These are phyloP conservation scores for Monilinia fructigena DNA, from an alignment of 2,329 filamentous ascomycete species.

Conservation along the genomic window DNA sequence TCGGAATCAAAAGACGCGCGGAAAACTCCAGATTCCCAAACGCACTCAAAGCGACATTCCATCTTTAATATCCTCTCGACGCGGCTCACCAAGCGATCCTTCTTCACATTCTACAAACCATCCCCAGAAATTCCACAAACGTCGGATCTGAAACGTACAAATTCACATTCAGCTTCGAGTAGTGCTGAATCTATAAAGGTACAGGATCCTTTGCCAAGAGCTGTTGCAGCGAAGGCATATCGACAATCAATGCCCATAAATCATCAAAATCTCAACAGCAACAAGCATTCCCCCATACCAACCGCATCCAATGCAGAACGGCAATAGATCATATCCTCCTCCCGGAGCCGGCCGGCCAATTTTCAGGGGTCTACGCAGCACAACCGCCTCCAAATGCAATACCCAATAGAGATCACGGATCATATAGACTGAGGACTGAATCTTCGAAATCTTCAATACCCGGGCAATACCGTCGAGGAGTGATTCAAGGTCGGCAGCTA, in stretches of 20 bases:
- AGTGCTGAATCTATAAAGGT: conserved; percentile 37
- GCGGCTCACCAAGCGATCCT: conserved; percentile 33
- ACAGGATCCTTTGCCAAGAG: conserved; percentile 33
- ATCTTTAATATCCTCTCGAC: conserved; percentile 42
- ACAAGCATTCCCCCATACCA: conserved; percentile 45
- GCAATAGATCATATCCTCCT: conserved; percentile 41
- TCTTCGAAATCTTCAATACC: conserved; percentile 57
- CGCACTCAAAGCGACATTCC: conserved; percentile 39
- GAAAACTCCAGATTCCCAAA: conserved; percentile 36
- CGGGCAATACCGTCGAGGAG: conserved; percentile 52
- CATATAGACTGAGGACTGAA: conserved; percentile 58
- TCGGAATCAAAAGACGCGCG: conserved; percentile 33
- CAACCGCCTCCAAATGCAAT: conserved; percentile 44
- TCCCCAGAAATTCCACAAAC: conserved; percentile 26
- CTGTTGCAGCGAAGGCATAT: conserved; percentile 40
- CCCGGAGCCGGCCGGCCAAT: conserved; percentile 44
- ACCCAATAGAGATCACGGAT: conserved; percentile 42
- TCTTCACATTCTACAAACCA: conserved; percentile 25
- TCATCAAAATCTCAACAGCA: conserved; percentile 47
- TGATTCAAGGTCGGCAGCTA: conserved; percentile 58
- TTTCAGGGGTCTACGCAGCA: conserved; percentile 47
- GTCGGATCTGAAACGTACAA: conserved; percentile 29
- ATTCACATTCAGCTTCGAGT: conserved; percentile 34
- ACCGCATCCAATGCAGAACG: conserved; percentile 44
- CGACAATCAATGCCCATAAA: conserved; percentile 46